These are phyloP conservation scores for Aspergillus wentii DNA, from an alignment of 495 filamentous ascomycete species.

Conservation along the genomic window DNA sequence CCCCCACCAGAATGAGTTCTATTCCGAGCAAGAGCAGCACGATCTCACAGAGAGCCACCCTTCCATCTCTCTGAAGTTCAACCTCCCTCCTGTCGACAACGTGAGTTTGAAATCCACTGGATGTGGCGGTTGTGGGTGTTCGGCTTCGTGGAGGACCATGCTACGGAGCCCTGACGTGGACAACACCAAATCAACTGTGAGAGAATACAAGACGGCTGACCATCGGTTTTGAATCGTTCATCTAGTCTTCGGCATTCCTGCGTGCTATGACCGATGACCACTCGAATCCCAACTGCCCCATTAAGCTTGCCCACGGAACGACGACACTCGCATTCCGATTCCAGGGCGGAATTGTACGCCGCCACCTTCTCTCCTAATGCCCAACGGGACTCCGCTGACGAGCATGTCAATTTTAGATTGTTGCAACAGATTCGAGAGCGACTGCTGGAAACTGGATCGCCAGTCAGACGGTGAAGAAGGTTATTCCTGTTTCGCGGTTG, in stretches of 20 bases:
- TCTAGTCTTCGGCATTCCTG: constrained; percentile 84
- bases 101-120: constrained; percentile 57
- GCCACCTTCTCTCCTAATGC: background rate
- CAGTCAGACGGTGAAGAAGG: constrained; percentile 98
- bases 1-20: constrained; percentile 65
- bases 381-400: constrained; percentile 4
- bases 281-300: constrained; percentile 91
- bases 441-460: constrained; percentile 98
- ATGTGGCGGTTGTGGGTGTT: background rate
- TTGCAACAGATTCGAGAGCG: constrained; percentile 93
- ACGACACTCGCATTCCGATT: constrained; percentile 98
- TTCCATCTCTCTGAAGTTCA: constrained; percentile 82
- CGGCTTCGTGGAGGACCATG: constrained; percentile 4
- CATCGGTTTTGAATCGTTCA: constrained; percentile 1
- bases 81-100: constrained; percentile 88
- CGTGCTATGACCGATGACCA: constrained; percentile 96
- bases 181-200: constrained; percentile 1
- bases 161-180: background rate
- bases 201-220: background rate
- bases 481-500: constrained; percentile 61
- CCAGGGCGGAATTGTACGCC: constrained; percentile 78
- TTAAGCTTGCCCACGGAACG: constrained; percentile 98
- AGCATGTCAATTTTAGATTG: constrained; percentile 49
- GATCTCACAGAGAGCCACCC: constrained; percentile 63
- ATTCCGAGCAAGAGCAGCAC: constrained; percentile 68